phyloP scores from a whole-genome alignment of 371 early-diverging fungal genomes.

The Lichtheimia corymbifera region DNA sequence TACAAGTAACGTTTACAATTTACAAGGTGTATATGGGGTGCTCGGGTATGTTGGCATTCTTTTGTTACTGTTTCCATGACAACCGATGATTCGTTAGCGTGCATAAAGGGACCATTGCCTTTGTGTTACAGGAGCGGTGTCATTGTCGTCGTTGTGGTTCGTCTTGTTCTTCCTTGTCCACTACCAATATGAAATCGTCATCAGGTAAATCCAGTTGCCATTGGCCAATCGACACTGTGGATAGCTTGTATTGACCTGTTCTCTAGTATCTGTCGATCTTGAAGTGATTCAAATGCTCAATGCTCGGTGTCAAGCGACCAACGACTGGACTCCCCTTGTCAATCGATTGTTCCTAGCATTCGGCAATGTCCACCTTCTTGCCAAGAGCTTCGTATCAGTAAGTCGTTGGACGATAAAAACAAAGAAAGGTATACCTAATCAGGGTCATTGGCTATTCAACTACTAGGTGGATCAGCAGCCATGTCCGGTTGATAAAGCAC shows the following conservation, averaged over 20 bases:
- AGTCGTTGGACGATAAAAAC: neutral
- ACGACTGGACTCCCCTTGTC: conserved; percentile 15
- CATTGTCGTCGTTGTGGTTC: too few relatives aligned
- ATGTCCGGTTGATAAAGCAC: conserved; percentile 24
- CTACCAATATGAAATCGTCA: too few relatives aligned
- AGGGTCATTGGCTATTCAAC: neutral
- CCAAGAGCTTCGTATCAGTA: conserved; percentile 25
- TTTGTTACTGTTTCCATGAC: too few relatives aligned
- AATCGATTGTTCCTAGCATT: conserved; percentile 12
- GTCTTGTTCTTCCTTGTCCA: too few relatives aligned
- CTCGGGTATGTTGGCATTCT: too few relatives aligned
- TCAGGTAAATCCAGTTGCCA: too few relatives aligned
- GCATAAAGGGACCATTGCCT: too few relatives aligned
- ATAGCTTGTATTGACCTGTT: neutral
- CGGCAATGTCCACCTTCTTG: conserved; percentile 15
- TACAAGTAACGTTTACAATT: too few relatives aligned
- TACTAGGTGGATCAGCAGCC: neutral
- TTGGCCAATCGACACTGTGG: too few relatives aligned
- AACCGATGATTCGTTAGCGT: too few relatives aligned
- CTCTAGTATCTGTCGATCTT: conserved; percentile 6
- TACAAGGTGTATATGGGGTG: too few relatives aligned
- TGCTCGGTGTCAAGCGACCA: conserved; percentile 8
- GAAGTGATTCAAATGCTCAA: conserved; percentile 7
- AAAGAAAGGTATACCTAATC: neutral
- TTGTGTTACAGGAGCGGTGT: too few relatives aligned